These are phyloP conservation scores for Pisolithus albus DNA, from an alignment of 768 basidiomycete genomes.

Conservation along the genomic window DNA sequence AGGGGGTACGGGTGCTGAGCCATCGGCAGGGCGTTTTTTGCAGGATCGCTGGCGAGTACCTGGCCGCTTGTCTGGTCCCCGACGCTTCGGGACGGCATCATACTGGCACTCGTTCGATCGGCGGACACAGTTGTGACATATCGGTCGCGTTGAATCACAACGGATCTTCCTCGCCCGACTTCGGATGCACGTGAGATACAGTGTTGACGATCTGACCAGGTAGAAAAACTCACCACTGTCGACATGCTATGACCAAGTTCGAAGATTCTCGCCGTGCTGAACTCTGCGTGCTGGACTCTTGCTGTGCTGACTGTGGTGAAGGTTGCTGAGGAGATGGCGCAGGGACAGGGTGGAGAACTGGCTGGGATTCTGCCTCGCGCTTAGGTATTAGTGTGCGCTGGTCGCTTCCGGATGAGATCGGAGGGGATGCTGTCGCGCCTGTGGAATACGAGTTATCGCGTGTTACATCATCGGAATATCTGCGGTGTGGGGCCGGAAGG, in stretches of 20 bases:
- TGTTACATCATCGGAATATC: conserved; percentile 32
- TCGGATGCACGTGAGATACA: conserved; percentile 28
- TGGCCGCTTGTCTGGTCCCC: conserved; percentile 82
- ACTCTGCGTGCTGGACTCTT: conserved; percentile 28
- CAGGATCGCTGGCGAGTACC: conserved; percentile 78
- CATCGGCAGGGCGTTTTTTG: conserved; percentile 65
- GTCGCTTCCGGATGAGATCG: conserved; percentile 16
- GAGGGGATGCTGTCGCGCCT: conserved; percentile 20
- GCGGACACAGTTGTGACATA: conserved; percentile 76
- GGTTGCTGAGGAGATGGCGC: conserved; percentile 3
- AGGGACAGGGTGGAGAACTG: conserved; percentile 9
- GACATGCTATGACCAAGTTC: conserved; percentile 74
- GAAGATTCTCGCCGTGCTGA: conserved; percentile 51
- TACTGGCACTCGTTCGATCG: conserved; percentile 74
- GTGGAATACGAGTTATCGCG: conserved; percentile 33
- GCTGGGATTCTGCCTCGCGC: conserved; percentile 41
- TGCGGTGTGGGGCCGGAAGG: conserved; percentile 19
- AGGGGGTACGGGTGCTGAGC: conserved; percentile 46
- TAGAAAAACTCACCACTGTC: conserved; percentile 60
- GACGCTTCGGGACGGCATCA: conserved; percentile 71
- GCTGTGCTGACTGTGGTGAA: conserved; percentile 15
- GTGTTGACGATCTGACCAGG: conserved; percentile 21
- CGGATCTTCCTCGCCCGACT: conserved; percentile 82
- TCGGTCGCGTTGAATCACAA: conserved; percentile 77
- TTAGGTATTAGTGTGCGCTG: conserved; percentile 31